A percentile compares a stretch with the other conserved stretches of the same genome.
phyloP scores from a whole-genome alignment of 2,329 filamentous ascomycete genomes.

The Pseudocercospora eumusae region DNA sequence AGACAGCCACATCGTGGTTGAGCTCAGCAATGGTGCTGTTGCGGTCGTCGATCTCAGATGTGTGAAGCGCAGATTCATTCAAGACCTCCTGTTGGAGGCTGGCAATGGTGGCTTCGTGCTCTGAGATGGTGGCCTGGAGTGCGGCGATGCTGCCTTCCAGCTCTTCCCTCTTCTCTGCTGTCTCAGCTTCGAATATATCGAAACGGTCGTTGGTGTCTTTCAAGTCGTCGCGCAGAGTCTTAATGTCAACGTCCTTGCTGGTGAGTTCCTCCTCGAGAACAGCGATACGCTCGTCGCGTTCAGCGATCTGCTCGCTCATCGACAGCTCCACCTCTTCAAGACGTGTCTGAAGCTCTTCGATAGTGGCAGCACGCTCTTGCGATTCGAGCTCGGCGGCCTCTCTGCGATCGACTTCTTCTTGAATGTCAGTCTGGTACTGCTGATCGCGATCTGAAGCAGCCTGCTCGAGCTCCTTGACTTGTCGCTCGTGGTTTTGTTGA shows the following conservation, averaged over 20 bases:
- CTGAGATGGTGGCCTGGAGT: constrained; percentile 30
- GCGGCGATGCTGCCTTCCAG: constrained; percentile 33
- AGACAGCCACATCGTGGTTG: constrained; percentile 30
- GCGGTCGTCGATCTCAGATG: constrained; percentile 38
- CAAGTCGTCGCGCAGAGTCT: constrained; percentile 33
- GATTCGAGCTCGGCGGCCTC: constrained; percentile 42
- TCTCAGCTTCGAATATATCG: constrained; percentile 22
- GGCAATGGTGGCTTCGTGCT: constrained; percentile 32
- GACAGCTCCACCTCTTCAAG: constrained; percentile 38
- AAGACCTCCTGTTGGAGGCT: constrained; percentile 31
- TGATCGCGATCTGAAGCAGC: constrained; percentile 44
- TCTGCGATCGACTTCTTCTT: constrained; percentile 43
- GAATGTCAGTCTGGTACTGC: constrained; percentile 43
- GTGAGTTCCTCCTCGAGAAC: constrained; percentile 34
- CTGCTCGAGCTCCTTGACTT: constrained; percentile 44
- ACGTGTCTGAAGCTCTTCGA: constrained; percentile 41
- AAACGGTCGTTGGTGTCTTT: constrained; percentile 29
- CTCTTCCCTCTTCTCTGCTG: constrained; percentile 29
- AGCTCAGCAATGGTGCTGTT: constrained; percentile 39
- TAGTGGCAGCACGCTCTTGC: constrained; percentile 39
- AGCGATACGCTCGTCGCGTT: constrained; percentile 37
- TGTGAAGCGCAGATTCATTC: constrained; percentile 33
- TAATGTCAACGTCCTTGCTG: constrained; percentile 32
- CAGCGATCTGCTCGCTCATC: constrained; percentile 33
- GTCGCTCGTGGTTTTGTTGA: constrained; percentile 46